Conservation (phyloP, 2,329 filamentous ascomycete genomes). For the Microdochium nivale region DNA sequence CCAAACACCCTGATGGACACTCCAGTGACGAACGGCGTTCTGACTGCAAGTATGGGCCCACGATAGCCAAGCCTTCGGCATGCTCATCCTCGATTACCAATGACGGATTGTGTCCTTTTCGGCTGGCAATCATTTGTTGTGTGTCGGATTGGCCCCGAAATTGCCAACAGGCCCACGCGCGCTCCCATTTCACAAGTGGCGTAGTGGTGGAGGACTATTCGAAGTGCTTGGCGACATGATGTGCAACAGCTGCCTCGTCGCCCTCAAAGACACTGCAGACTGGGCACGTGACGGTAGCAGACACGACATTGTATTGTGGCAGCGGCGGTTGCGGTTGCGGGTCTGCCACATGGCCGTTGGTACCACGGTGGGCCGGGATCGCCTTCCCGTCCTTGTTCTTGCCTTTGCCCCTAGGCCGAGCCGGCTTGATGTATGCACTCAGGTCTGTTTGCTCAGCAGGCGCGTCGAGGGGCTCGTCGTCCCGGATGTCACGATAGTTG, state of each 20-base stretch:
- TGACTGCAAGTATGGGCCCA: not conserved
- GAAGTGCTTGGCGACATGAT: conserved; percentile 57
- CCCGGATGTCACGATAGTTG: conserved; percentile 18
- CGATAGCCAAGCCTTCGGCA: conserved; percentile 1
- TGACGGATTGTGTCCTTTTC: no score
- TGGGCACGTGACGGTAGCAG: conserved; percentile 42
- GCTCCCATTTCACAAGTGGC: no score
- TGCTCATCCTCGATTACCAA: not conserved
- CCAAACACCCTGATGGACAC: conserved; percentile 1
- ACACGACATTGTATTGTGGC: conserved; percentile 11
- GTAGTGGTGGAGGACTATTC: conserved; percentile 18
- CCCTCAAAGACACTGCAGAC: conserved; percentile 60
- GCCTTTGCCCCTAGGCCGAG: conserved; percentile 16
- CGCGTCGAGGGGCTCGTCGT: conserved; percentile 24
- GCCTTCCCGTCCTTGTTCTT: conserved; percentile 11
- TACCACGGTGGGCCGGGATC: conserved; percentile 9
- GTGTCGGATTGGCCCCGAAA: no score
- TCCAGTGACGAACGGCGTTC: not conserved
- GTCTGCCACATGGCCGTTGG: conserved; percentile 4
- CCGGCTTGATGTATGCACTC: conserved; percentile 37
- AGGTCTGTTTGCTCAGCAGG: conserved; percentile 37
- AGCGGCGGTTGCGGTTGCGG: conserved; percentile 3
- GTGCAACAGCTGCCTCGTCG: conserved; percentile 57
- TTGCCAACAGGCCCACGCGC: no score
- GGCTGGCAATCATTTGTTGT: no score